Evolutionary conservation across 306 rosid species (phyloP).

Genomic region (Casuarina cunninghamiana): DNA sequence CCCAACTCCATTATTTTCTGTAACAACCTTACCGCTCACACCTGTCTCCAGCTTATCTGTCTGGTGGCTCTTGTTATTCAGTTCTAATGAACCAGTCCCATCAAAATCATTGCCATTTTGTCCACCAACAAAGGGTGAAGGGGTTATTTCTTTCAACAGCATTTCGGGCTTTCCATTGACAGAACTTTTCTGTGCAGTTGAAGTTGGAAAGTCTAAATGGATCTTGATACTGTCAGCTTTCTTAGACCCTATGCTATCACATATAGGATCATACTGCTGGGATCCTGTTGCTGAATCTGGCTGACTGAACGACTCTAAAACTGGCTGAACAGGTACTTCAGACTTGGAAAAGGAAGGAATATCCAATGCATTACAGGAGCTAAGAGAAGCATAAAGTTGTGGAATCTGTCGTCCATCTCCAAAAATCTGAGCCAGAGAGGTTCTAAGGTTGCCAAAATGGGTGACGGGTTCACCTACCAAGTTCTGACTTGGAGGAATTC

Average conservation of each 20-base stretch:
- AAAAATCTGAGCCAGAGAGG: conserved; percentile 80
- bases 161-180: conserved; percentile 39
- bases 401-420: conserved; percentile 80
- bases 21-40: conserved; percentile 29
- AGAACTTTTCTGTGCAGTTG: conserved; percentile 17
- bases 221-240: conserved; percentile 46
- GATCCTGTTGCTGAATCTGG: conserved; percentile 47
- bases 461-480: conserved; percentile 61
- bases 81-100: conserved; percentile 41
- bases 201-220: conserved; percentile 31
- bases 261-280: conserved; percentile 52
- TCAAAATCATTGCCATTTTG: conserved; percentile 37
- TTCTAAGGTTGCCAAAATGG: conserved; percentile 65
- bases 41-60: conserved; percentile 41
- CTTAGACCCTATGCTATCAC: conserved; percentile 49
- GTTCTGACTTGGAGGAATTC: conserved; percentile 45
- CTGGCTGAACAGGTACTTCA: conserved; percentile 48
- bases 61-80: conserved; percentile 35
- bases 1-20: conserved; percentile 42
- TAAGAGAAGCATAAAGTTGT: conserved; percentile 70
- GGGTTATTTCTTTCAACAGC: conserved; percentile 20
- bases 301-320: conserved; percentile 41
- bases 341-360: conserved; percentile 43
- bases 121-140: conserved; percentile 38
- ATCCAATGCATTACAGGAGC: conserved; percentile 46